phyloP scores from a whole-genome alignment of 164 flowering plant genomes.

The Euptelea pleiosperma region DNA sequence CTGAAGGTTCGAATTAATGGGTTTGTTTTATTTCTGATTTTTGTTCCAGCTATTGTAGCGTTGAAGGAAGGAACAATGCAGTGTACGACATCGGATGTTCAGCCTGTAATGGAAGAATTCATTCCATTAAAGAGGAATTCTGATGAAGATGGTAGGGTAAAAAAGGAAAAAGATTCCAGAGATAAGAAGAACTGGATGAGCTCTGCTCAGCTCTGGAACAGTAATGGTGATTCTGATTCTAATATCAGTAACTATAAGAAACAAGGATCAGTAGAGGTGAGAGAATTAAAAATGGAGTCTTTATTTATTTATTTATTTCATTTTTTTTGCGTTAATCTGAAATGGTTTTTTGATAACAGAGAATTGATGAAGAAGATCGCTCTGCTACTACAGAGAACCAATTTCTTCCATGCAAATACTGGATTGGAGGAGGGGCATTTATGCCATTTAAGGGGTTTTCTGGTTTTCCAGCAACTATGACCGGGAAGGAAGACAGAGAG shows the following conservation, averaged over 20 bases:
- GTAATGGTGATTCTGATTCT: slow-evolving; percentile 15
- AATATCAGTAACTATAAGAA: no score
- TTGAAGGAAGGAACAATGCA: slow-evolving; percentile 39
- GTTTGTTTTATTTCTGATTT: slow-evolving; percentile 8
- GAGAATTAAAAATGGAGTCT: slow-evolving; percentile 5
- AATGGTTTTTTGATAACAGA: slow-evolving; percentile 19
- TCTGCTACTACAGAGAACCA: slow-evolving; percentile 20
- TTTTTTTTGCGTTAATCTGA: not conserved
- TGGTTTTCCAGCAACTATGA: slow-evolving; percentile 18
- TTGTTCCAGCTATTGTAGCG: slow-evolving; percentile 44
- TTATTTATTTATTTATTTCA: not conserved
- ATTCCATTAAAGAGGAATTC: slow-evolving; percentile 30
- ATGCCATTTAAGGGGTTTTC: slow-evolving; percentile 33
- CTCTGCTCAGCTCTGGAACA: slow-evolving; percentile 76
- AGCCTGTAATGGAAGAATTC: slow-evolving; percentile 58
- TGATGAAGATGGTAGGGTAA: slow-evolving; percentile 18
- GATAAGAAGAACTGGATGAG: slow-evolving; percentile 86
- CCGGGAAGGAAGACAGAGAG: slow-evolving; percentile 38
- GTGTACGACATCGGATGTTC: slow-evolving; percentile 18
- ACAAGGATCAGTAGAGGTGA: slow-evolving; percentile 1
- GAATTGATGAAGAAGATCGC: slow-evolving; percentile 19
- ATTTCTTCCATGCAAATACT: slow-evolving; percentile 23
- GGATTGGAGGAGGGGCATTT: slow-evolving; percentile 35
- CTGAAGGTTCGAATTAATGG: slow-evolving; percentile 8
- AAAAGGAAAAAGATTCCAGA: slow-evolving; percentile 32